A percentile compares a stretch with the other conserved stretches of the same genome.
Conservation (phyloP, 306 rosid genomes). For the Cicer cuneatum region DNA sequence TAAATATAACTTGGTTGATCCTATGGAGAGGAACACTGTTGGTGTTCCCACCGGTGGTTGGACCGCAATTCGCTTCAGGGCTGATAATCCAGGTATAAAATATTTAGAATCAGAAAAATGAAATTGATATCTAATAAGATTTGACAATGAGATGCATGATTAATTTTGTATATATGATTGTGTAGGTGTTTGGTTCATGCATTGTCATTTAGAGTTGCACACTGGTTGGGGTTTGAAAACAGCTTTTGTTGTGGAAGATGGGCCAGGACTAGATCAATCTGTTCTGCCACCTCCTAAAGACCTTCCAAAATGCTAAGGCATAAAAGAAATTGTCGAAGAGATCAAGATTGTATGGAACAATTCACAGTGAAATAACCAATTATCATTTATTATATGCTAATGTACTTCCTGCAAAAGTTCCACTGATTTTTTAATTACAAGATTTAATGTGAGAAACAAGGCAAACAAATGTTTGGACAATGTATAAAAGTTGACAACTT, state of each 20-base stretch:
- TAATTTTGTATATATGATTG: constrained; percentile 1
- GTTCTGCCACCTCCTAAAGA: constrained; percentile 82
- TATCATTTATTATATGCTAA: constrained; percentile 33
- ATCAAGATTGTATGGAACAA: constrained; percentile 22
- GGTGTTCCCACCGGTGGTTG: constrained; percentile 97
- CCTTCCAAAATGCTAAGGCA: constrained; percentile 67
- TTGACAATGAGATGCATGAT: constrained; percentile 11
- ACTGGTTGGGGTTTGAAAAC: constrained; percentile 94
- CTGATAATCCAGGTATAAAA: constrained; percentile 94
- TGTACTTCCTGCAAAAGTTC: constrained; percentile 50
- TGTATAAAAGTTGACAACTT: neutral
- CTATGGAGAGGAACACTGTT: constrained; percentile 81
- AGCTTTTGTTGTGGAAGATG: constrained; percentile 85
- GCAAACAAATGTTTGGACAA: constrained; percentile 38
- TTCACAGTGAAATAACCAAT: constrained; percentile 27
- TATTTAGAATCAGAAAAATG: no score
- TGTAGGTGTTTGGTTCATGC: constrained; percentile 92
- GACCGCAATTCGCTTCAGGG: constrained; percentile 81
- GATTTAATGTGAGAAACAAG: constrained; percentile 25
- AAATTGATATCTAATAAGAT: neutral
- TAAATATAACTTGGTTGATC: constrained; percentile 78
- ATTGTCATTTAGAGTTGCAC: constrained; percentile 87
- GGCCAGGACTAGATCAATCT: constrained; percentile 68
- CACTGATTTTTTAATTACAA: constrained; percentile 49
- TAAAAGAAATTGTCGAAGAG: neutral